Evolutionary conservation across 352 stramenopile genomes (phyloP).

Genomic region (Pythium coloratum): DNA sequence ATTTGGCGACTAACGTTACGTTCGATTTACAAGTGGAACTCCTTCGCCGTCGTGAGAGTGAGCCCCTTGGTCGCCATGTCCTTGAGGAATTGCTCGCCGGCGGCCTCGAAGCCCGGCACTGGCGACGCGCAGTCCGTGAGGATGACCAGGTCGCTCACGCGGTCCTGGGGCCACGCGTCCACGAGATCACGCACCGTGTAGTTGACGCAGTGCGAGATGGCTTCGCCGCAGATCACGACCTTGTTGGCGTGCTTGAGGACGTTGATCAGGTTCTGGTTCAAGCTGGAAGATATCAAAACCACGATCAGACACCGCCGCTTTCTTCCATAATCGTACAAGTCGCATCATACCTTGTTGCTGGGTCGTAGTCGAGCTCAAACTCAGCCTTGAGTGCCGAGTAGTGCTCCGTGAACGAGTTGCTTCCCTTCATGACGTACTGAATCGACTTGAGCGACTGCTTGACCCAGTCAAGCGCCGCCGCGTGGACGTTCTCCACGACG

Average conservation of each 20-base stretch:
- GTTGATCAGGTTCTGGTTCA: constrained; percentile 88
- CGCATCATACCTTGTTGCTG: constrained; percentile 29
- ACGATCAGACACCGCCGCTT: constrained; percentile 32
- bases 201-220: constrained; percentile 97
- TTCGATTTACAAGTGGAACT: constrained; percentile 36
- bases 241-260: constrained; percentile 82
- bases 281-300: constrained; percentile 70
- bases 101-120: constrained; percentile 71
- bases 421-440: constrained; percentile 93
- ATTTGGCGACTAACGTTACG: background rate
- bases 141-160: constrained; percentile 70
- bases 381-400: constrained; percentile 95
- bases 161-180: constrained; percentile 71
- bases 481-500: constrained; percentile 82
- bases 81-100: constrained; percentile 57
- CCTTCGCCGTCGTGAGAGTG: constrained; percentile 55
- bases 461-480: constrained; percentile 87
- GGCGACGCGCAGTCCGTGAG: constrained; percentile 75
- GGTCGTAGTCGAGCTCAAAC: constrained; percentile 82
- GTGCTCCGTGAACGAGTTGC: constrained; percentile 95
- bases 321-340: background rate
- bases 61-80: constrained; percentile 65
- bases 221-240: constrained; percentile 93
- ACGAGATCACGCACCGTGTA: constrained; percentile 94
- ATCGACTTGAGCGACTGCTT: constrained; percentile 57